A percentile compares a stretch with the other conserved stretches of the same genome.
These are phyloP conservation scores for Pythium insidiosum DNA, from an alignment of 352 stramenopile genomes.

Conservation along the genomic window DNA sequence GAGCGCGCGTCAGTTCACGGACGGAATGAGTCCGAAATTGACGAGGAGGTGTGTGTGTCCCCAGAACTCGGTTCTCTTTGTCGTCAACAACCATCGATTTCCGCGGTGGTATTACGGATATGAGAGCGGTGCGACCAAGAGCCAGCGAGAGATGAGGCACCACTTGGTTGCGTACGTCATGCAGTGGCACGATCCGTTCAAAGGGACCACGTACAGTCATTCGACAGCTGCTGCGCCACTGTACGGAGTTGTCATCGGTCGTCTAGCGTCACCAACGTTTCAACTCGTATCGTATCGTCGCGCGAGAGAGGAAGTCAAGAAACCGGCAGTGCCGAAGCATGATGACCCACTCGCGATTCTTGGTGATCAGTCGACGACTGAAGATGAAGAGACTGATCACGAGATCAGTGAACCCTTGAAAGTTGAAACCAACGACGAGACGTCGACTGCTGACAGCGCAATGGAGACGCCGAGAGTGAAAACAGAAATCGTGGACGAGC, in stretches of 20 bases:
- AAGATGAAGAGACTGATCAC: conserved; percentile 2
- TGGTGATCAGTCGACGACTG: neutral
- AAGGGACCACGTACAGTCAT: conserved; percentile 5
- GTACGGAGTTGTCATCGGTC: conserved; percentile 19
- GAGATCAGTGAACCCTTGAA: neutral
- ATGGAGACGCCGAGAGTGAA: no score
- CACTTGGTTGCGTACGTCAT: conserved; percentile 34
- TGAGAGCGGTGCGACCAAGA: conserved; percentile 34
- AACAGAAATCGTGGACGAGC: no score
- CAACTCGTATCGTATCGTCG: conserved; percentile 29
- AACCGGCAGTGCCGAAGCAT: neutral
- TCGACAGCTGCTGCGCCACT: neutral
- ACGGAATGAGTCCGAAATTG: neutral
- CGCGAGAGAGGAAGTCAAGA: conserved; percentile 8
- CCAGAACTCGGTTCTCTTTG: conserved; percentile 28
- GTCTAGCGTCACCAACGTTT: conserved; percentile 23
- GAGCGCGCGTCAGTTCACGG: neutral
- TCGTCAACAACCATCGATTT: conserved; percentile 44
- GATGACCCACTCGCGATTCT: conserved; percentile 2
- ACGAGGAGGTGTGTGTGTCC: neutral
- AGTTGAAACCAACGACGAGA: neutral
- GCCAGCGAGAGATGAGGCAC: conserved; percentile 37
- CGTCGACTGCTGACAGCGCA: neutral
- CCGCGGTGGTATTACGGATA: conserved; percentile 49
- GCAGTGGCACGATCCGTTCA: no score